Percentiles rank a stretch among this genome's conserved stretches.
These are phyloP conservation scores for Melaleuca quinquenervia DNA, from an alignment of 345 rosid species.

Conservation along the genomic window DNA sequence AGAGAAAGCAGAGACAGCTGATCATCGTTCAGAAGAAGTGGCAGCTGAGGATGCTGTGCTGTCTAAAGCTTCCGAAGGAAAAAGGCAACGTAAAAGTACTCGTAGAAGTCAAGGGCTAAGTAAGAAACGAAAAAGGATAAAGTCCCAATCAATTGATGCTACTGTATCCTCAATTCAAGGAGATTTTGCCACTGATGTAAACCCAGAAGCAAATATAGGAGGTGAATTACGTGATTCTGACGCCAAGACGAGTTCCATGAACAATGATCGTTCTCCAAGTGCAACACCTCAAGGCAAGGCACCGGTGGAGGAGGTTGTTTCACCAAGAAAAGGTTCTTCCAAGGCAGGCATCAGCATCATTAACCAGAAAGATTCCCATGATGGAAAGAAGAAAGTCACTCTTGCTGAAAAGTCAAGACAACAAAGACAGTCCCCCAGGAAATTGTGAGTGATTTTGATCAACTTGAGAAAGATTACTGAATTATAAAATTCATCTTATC, in stretches of 20 bases:
- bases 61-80: not conserved
- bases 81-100: not conserved
- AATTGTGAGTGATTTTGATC: not conserved
- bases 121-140: not conserved
- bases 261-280: not conserved
- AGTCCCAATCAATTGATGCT: not conserved
- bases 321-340: not conserved
- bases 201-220: not conserved
- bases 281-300: not conserved
- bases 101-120: not conserved
- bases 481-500: not conserved
- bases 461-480: not conserved
- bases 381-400: not conserved
- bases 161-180: not conserved
- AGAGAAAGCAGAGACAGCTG: not conserved
- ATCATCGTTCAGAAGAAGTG: not conserved
- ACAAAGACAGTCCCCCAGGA: not conserved
- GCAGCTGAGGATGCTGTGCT: not conserved
- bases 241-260: not conserved
- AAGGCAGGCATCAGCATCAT: not conserved
- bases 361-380: not conserved
- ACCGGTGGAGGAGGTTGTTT: not conserved
- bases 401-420: not conserved
- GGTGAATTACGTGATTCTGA: slow-evolving; percentile 8
- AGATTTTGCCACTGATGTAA: not conserved